Percentiles rank a stretch among this genome's conserved stretches.
phyloP scores from a whole-genome alignment of 495 filamentous ascomycete genomes.

The Hypoxylon cercidicola region DNA sequence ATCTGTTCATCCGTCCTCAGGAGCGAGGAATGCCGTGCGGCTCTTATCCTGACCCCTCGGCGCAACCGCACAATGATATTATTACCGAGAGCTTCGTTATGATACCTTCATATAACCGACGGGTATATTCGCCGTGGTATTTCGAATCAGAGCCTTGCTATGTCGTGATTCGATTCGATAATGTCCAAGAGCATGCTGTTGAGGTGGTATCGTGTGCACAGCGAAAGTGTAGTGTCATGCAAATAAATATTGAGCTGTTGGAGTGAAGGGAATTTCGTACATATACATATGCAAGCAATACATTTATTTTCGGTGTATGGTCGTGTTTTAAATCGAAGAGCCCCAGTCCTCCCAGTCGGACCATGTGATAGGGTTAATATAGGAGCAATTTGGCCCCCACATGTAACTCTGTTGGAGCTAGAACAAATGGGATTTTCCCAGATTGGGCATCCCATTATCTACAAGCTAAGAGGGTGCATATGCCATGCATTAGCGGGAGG shows the following conservation, averaged over 20 bases:
- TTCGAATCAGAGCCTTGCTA: not conserved
- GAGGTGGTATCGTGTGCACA: not conserved
- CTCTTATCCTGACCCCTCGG: not conserved
- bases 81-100: not conserved
- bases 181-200: constrained; percentile 1
- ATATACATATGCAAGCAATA: constrained; percentile 23
- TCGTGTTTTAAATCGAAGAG: constrained; percentile 9
- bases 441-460: constrained; percentile 34
- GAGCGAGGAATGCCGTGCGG: not conserved
- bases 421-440: constrained; percentile 33
- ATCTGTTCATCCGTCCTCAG: not conserved
- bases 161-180: not conserved
- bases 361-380: constrained; percentile 42
- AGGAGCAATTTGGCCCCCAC: constrained; percentile 10
- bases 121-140: not conserved
- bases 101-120: constrained; percentile 2
- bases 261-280: not conserved
- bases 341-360: constrained; percentile 8
- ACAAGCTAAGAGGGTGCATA: constrained; percentile 17
- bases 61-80: not conserved
- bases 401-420: constrained; percentile 33
- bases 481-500: constrained; percentile 39
- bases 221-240: not conserved
- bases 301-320: constrained; percentile 37
- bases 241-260: constrained; percentile 6